Evolutionary conservation across 441 rosid genomes (phyloP).

Genomic region (Dalechampia spathulata): DNA sequence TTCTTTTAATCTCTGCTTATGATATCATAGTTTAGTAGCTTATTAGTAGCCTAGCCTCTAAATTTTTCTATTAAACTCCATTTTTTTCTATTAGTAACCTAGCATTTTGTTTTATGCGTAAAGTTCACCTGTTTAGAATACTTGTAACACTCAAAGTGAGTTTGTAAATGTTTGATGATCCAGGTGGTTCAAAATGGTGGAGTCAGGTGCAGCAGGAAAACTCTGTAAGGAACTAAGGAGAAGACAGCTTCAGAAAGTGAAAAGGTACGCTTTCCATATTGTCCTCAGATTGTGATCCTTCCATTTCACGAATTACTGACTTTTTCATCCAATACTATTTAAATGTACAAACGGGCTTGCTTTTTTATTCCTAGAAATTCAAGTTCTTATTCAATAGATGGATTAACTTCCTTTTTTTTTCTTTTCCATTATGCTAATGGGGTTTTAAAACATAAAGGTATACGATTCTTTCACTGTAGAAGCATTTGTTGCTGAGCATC

Average conservation of each 20-base stretch:
- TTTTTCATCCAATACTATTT: neutral
- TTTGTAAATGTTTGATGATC: neutral
- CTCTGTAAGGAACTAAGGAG: conserved; percentile 44
- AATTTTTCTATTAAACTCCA: neutral
- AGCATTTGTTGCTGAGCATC: conserved; percentile 5
- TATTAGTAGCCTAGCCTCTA: neutral
- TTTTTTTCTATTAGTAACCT: neutral
- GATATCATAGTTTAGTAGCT: too few relatives aligned
- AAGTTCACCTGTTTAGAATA: neutral
- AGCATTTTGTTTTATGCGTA: neutral
- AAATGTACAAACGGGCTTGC: neutral
- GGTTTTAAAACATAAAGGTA: conserved; percentile 23
- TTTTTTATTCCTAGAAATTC: too few relatives aligned
- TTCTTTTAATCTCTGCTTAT: neutral
- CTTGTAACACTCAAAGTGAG: neutral
- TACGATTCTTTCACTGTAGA: conserved; percentile 18
- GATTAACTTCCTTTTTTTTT: neutral
- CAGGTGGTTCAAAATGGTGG: conserved; percentile 81
- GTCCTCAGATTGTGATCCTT: neutral
- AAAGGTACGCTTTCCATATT: conserved; percentile 4
- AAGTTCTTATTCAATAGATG: neutral
- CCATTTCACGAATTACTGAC: neutral
- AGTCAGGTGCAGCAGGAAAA: conserved; percentile 43
- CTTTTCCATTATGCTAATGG: neutral
- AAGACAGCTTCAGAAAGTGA: conserved; percentile 44